phyloP scores from a whole-genome alignment of 768 basidiomycete genomes.

The Baorangia bicolor region DNA sequence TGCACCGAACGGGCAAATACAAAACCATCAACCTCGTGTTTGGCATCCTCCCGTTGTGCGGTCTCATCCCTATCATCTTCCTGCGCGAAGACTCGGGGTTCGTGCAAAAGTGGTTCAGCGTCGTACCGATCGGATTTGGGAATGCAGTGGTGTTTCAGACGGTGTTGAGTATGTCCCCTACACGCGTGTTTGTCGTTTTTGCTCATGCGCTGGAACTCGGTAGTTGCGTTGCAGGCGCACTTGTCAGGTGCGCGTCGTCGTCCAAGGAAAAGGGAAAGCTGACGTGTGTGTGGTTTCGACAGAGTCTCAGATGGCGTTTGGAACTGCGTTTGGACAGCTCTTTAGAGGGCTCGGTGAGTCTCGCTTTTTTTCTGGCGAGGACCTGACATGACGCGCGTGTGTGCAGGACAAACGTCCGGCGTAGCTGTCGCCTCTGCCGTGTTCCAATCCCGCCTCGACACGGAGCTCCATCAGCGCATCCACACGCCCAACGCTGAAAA shows the following conservation, averaged over 20 bases:
- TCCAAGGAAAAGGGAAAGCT: not conserved
- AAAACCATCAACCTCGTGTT: constrained; percentile 46
- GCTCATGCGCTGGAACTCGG: not conserved
- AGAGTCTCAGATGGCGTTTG: constrained; percentile 23
- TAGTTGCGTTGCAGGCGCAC: constrained; percentile 7
- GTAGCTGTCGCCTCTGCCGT: constrained; percentile 24
- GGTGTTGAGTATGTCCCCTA: constrained; percentile 9
- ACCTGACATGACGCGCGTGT: not conserved
- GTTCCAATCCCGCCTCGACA: constrained; percentile 18
- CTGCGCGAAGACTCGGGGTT: constrained; percentile 23
- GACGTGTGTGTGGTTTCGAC: not conserved
- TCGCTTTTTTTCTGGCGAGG: too few relatives aligned
- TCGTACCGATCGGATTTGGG: constrained; percentile 18
- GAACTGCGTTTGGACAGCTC: constrained; percentile 25
- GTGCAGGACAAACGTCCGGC: constrained; percentile 21
- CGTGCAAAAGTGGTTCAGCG: constrained; percentile 21
- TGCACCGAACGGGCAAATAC: constrained; percentile 54
- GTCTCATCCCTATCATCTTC: constrained; percentile 38
- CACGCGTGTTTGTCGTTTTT: not conserved
- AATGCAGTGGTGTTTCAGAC: constrained; percentile 22
- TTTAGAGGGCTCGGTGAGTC: constrained; percentile 22
- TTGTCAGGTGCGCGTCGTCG: not conserved
- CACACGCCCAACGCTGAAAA: constrained; percentile 9
- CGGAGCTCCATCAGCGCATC: constrained; percentile 15
- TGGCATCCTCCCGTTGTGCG: constrained; percentile 47